phyloP scores from a whole-genome alignment of 2,329 filamentous ascomycete species.

The Lecanicillium sp. region DNA sequence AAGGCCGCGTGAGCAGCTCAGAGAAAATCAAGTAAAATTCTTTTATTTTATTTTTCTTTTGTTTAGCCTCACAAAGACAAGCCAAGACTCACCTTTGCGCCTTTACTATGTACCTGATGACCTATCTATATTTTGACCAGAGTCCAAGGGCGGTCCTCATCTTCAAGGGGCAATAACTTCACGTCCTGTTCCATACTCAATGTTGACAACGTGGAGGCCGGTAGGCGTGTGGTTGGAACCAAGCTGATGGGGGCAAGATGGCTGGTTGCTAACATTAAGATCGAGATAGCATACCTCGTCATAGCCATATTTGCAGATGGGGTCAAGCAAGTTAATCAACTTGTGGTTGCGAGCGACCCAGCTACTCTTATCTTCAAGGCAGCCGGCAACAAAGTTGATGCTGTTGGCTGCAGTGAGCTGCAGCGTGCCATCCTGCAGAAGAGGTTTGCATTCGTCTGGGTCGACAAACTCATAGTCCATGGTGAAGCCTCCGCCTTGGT shows the following conservation, averaged over 20 bases:
- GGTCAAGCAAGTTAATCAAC: slow-evolving; percentile 45
- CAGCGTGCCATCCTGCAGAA: slow-evolving; percentile 42
- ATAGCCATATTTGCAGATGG: slow-evolving; percentile 38
- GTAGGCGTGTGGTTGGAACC: slow-evolving; percentile 13
- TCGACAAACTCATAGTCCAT: slow-evolving; percentile 43
- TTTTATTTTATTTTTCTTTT: too few relatives aligned
- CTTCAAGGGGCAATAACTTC: slow-evolving; percentile 16
- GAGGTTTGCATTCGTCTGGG: slow-evolving; percentile 37
- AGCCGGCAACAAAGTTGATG: slow-evolving; percentile 44
- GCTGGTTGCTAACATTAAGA: slow-evolving; percentile 41
- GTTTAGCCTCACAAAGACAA: too few relatives aligned
- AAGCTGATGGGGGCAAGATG: slow-evolving; percentile 30
- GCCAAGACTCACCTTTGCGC: too few relatives aligned
- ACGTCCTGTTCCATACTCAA: slow-evolving; percentile 41
- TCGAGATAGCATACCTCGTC: slow-evolving; percentile 44
- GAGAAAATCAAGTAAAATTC: too few relatives aligned
- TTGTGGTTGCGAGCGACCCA: slow-evolving; percentile 45
- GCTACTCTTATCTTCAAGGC: slow-evolving; percentile 34
- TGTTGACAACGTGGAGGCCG: slow-evolving; percentile 37
- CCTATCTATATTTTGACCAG: not conserved
- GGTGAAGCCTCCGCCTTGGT: slow-evolving; percentile 38
- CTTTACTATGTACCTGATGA: too few relatives aligned
- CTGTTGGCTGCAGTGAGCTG: slow-evolving; percentile 47
- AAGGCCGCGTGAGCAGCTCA: too few relatives aligned
- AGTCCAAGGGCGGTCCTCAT: not conserved